Evolutionary conservation across 768 basidiomycete genomes (phyloP), one percentile per base, ranked within the genome.

Genomic region (Auricularia cornea): DNA sequence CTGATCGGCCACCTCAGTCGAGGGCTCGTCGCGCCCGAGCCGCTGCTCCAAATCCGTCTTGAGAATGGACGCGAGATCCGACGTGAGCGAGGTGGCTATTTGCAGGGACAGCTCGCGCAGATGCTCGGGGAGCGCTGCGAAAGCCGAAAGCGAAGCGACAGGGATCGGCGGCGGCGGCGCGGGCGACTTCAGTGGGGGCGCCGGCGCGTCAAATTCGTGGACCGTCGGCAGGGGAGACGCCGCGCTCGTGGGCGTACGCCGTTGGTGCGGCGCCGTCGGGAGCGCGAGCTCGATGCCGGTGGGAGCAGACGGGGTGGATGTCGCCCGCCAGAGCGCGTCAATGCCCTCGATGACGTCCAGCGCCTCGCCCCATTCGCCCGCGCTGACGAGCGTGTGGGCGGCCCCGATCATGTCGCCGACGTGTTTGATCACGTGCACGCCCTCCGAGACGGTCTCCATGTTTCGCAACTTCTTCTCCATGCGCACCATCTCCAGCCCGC

Each of bases 351-450:
- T 82, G 20, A 94, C 79, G 57, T 81, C 82, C 62, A 98, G 75
- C 6, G 94, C 94, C 62, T 91, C 89, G 16, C 84, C 84, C 90
- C 92, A 98, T 67, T 97, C 91, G 0, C 91, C 93, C 23, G 86
- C 87, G 59, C 80, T 81, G n/a, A 94, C 92, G 60, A 97, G 73
- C 29, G 83, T 79, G 62, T 81, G 84, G 31, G 88, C 86, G 48
- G 92, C 81, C 3, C 82, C 82, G 0, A 87, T 80, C 81, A 91
- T 88, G 69, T 97, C 92, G 59, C 88, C 83, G 30, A 94, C 85
- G 18, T 85, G 84, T 10, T 79, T 79, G 10, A 95, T 79, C 60
- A 85, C 81, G 62, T 78, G 81, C 64, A 89, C 81, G 2, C 87
- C 84, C 59, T 86, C 83, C 54, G 80, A 74, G 16, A 94, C 84